Percentiles rank a stretch among this genome's conserved stretches.
These are phyloP conservation scores for Phytophthora litchii DNA, from an alignment of 352 stramenopile genomes.

Conservation along the genomic window DNA sequence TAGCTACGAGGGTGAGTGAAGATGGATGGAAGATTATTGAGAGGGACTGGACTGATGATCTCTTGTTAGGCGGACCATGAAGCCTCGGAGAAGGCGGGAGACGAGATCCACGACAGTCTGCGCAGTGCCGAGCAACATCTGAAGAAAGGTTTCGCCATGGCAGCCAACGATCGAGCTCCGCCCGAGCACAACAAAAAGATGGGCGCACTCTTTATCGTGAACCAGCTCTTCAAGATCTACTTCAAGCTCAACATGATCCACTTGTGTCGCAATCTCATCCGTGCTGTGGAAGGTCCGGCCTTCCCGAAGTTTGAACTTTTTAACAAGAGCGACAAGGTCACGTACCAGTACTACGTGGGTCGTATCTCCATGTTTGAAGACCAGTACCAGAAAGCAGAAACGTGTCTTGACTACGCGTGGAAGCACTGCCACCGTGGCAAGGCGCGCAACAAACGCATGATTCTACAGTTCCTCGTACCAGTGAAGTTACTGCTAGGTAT, in stretches of 20 bases:
- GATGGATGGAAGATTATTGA: not conserved
- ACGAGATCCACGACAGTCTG: conserved; percentile 81
- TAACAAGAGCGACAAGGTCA: conserved; percentile 91
- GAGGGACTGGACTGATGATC: conserved; percentile 4
- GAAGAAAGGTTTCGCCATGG: conserved; percentile 89
- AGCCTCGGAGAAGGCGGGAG: conserved; percentile 61
- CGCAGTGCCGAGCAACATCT: conserved; percentile 84
- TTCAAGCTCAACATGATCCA: conserved; percentile 95
- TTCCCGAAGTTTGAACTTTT: conserved; percentile 85
- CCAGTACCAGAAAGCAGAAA: conserved; percentile 94
- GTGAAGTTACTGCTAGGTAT: conserved; percentile 94
- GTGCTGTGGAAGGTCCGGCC: conserved; percentile 76
- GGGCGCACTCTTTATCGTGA: conserved; percentile 92
- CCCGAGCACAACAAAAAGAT: conserved; percentile 86
- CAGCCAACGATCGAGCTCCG: conserved; percentile 80
- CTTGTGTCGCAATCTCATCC: conserved; percentile 95
- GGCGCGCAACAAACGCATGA: conserved; percentile 92
- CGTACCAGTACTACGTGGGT: conserved; percentile 96
- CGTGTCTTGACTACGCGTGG: conserved; percentile 94
- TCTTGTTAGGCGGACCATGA: conserved; percentile 63
- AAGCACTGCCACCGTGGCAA: conserved; percentile 90
- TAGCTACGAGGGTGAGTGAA: conserved; percentile 56
- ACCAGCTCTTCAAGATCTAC: conserved; percentile 98
- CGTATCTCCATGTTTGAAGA: conserved; percentile 98
- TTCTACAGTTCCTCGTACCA: conserved; percentile 95